A percentile compares a stretch with the other conserved stretches of the same genome.
These are phyloP conservation scores for Scedosporium minutisporum DNA, from an alignment of 2,329 filamentous ascomycete species.

Conservation along the genomic window DNA sequence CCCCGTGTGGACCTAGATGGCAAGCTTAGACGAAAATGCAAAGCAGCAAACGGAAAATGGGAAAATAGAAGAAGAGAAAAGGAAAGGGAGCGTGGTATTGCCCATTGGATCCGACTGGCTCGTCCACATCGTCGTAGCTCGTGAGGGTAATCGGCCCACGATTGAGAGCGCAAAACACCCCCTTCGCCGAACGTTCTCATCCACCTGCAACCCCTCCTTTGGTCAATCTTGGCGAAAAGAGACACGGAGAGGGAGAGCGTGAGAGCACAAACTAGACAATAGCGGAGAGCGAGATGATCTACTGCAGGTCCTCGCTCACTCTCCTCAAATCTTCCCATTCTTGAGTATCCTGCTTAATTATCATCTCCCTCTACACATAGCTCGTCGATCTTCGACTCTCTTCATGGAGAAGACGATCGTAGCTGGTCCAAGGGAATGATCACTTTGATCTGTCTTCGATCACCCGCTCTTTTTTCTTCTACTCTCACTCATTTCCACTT, in stretches of 20 bases:
- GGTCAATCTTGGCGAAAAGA: background rate
- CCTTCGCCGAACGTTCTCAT: background rate
- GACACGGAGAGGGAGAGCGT: too few relatives aligned
- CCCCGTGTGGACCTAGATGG: background rate
- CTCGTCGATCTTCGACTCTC: slow-evolving; percentile 1
- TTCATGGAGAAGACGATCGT: background rate
- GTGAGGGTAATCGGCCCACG: background rate
- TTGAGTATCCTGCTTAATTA: slow-evolving; percentile 1
- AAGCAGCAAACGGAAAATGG: too few relatives aligned
- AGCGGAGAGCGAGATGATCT: background rate
- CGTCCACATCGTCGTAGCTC: background rate
- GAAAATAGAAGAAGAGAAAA: background rate
- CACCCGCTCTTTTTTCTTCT: background rate
- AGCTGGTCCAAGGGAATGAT: background rate
- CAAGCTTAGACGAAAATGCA: background rate
- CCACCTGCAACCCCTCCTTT: background rate
- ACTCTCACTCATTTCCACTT: background rate
- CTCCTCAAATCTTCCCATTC: background rate
- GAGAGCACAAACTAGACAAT: background rate
- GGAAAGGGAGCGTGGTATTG: background rate
- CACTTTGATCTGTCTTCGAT: background rate
- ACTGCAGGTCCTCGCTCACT: background rate
- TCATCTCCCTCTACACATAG: background rate
- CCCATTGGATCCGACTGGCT: background rate
- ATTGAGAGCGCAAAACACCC: background rate